Percentiles rank a stretch among this genome's conserved stretches.
These are phyloP conservation scores for Domatiomyces catenatus DNA, from an alignment of 2,329 filamentous ascomycete species.

Conservation along the genomic window DNA sequence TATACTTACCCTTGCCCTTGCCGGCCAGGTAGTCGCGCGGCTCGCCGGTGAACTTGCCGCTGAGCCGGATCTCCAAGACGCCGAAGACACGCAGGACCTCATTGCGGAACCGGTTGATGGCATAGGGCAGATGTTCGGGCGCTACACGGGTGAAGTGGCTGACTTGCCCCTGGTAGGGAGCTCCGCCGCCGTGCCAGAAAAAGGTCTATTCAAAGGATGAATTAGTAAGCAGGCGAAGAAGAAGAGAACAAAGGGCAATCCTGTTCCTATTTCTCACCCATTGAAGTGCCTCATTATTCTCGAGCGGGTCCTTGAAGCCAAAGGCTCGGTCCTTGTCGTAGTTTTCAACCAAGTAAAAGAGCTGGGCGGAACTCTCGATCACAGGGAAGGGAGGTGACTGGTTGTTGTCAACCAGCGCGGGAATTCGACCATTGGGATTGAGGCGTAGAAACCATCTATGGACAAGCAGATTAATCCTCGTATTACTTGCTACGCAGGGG, in stretches of 20 bases:
- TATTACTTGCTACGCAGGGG: not conserved
- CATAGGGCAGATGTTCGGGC: constrained; percentile 34
- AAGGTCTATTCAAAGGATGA: not conserved
- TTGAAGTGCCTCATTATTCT: constrained; percentile 34
- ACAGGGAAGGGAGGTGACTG: constrained; percentile 35
- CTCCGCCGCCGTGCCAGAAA: constrained; percentile 7
- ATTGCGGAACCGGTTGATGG: constrained; percentile 37
- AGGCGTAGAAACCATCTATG: constrained; percentile 14
- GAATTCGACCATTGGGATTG: constrained; percentile 28
- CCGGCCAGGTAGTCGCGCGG: constrained; percentile 39
- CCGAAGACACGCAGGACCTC: constrained; percentile 38
- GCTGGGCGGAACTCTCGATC: constrained; percentile 38
- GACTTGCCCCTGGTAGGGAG: constrained; percentile 25
- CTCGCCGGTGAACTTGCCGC: constrained; percentile 36
- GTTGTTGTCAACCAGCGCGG: constrained; percentile 36
- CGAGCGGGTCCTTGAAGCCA: constrained; percentile 37
- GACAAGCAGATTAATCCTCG: not conserved
- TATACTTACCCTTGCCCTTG: constrained; percentile 39
- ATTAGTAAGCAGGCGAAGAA: not conserved
- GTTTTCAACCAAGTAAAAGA: constrained; percentile 38
- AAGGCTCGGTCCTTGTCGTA: constrained; percentile 36
- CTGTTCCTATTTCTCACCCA: constrained; percentile 32
- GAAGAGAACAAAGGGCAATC: constrained; percentile 20
- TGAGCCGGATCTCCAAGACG: constrained; percentile 40
- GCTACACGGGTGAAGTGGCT: constrained; percentile 33